Percentiles rank a stretch among this genome's conserved stretches.
Conservation (phyloP, 495 filamentous ascomycete genomes). For the Thozetella sp. region DNA sequence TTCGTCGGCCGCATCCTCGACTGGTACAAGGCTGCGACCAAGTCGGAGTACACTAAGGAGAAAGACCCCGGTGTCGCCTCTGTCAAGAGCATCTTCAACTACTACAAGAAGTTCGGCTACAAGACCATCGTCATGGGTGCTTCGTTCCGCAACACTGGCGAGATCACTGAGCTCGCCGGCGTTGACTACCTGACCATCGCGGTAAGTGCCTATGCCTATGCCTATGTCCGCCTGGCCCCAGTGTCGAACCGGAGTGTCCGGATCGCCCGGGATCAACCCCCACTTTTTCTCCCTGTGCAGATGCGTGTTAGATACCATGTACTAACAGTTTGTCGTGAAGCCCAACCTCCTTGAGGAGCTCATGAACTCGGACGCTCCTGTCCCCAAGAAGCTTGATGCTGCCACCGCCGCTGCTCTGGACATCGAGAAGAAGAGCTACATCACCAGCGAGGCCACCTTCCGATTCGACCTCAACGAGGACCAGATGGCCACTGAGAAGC, state of each 20-base stretch:
- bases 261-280: too few species aligned
- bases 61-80: conserved; percentile 98
- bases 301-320: background rate
- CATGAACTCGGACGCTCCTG: conserved; percentile 72
- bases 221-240: too few species aligned
- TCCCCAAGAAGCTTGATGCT: conserved; percentile 92
- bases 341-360: conserved; percentile 94
- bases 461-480: conserved; percentile 99
- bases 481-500: conserved; percentile 98
- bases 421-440: conserved; percentile 87
- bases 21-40: conserved; percentile 96
- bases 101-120: conserved; percentile 99
- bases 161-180: conserved; percentile 97
- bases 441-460: conserved; percentile 87
- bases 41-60: conserved; percentile 84
- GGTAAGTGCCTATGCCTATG: conserved; percentile 51
- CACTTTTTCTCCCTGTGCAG: too few species aligned
- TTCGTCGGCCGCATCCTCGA: conserved; percentile 99
- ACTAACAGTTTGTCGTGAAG: conserved; percentile 37
- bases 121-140: conserved; percentile 99
- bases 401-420: conserved; percentile 63
- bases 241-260: too few species aligned
- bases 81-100: conserved; percentile 97
- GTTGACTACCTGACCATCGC: conserved; percentile 99
- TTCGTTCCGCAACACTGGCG: conserved; percentile 91